phyloP scores from a whole-genome alignment of 495 filamentous ascomycete species.

The Friedmanniomyces endolithicus region DNA sequence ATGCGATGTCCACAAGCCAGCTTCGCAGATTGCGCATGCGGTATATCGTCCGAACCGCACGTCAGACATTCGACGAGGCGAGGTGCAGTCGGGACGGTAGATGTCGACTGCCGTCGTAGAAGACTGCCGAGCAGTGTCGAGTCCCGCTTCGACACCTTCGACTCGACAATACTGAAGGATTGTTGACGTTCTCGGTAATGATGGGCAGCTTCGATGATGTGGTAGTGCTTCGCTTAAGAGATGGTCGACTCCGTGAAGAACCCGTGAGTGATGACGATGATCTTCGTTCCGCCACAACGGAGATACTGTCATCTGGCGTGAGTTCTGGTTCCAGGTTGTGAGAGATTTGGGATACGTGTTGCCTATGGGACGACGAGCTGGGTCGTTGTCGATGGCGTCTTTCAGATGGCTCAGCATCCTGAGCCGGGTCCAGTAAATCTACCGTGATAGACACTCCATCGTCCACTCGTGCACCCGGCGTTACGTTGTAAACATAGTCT shows the following conservation, averaged over 20 bases:
- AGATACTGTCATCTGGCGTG: conserved; percentile 13
- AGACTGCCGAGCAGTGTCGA: conserved; percentile 3
- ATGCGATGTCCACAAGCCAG: conserved; percentile 65
- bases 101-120: conserved; percentile 10
- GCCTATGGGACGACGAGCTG: background rate
- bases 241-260: background rate
- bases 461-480: background rate
- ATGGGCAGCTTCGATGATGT: background rate
- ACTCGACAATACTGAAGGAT: background rate
- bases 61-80: conserved; percentile 47
- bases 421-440: background rate
- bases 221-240: conserved; percentile 3
- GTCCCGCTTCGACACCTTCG: conserved; percentile 3
- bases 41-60: conserved; percentile 52
- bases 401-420: background rate
- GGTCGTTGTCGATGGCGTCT: background rate
- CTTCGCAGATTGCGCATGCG: conserved; percentile 47
- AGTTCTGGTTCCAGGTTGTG: background rate
- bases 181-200: background rate
- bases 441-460: background rate
- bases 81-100: conserved; percentile 3
- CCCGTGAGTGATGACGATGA: background rate
- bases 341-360: background rate
- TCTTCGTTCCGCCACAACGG: conserved; percentile 8
- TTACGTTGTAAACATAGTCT: conserved; percentile 3